phyloP scores from a whole-genome alignment of 2,329 filamentous ascomycete species.

The Aureobasidium vineae region DNA sequence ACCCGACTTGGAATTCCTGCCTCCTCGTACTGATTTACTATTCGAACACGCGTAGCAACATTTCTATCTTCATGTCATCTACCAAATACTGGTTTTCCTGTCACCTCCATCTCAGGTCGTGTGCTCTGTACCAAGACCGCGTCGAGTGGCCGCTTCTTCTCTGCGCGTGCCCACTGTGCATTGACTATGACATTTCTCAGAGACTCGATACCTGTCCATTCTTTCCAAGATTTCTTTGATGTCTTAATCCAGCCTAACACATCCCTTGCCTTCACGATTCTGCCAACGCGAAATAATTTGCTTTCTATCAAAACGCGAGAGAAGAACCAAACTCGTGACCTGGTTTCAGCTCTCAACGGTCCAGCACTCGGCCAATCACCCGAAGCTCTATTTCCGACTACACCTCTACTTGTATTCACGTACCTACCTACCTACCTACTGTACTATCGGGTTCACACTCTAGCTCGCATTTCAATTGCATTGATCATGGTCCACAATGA shows the following conservation, averaged over 20 bases:
- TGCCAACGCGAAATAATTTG: neutral
- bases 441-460: neutral
- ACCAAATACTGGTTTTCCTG: too few relatives aligned
- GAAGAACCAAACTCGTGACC: constrained; percentile 8
- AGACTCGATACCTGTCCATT: neutral
- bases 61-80: neutral
- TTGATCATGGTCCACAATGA: neutral
- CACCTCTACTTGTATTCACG: neutral
- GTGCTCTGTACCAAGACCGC: neutral
- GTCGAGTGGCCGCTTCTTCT: neutral
- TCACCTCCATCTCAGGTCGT: neutral
- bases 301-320: constrained; percentile 2
- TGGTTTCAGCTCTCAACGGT: constrained; percentile 12
- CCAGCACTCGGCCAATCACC: neutral
- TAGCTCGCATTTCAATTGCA: too few relatives aligned
- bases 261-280: neutral
- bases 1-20: neutral
- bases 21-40: neutral
- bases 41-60: neutral
- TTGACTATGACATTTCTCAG: neutral
- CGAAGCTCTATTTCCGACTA: neutral
- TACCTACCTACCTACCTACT: neutral
- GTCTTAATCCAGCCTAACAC: too few relatives aligned
- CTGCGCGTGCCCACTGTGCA: neutral
- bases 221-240: neutral